Evolutionary conservation across 139 green algal species (phyloP).

Genomic region (Tetratostichococcus sp.): DNA sequence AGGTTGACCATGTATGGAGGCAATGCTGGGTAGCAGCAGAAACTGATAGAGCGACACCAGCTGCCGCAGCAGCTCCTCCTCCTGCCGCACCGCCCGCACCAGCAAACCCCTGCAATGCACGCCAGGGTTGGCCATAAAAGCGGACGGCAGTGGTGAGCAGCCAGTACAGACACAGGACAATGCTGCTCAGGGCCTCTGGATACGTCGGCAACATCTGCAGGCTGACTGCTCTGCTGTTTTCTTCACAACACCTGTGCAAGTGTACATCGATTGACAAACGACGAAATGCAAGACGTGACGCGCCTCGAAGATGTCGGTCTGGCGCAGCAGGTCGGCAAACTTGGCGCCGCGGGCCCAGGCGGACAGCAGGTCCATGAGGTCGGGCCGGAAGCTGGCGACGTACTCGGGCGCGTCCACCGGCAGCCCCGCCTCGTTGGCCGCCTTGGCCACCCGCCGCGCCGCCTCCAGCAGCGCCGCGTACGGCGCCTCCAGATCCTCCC

Average conservation of each 20-base stretch:
- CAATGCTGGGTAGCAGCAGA: too few relatives aligned
- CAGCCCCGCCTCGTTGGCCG: conserved; percentile 51
- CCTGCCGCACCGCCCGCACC: conserved; percentile 63
- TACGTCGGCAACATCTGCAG: too few relatives aligned
- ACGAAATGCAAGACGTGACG: too few relatives aligned
- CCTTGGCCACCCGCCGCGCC: conserved; percentile 39
- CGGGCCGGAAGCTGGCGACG: conserved; percentile 59
- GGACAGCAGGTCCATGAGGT: conserved; percentile 65
- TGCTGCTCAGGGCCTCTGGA: too few relatives aligned
- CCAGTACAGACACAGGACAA: too few relatives aligned
- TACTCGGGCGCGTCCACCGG: conserved; percentile 59
- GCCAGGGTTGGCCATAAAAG: too few relatives aligned
- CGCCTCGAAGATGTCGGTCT: conserved; percentile 65
- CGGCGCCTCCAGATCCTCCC: conserved; percentile 42
- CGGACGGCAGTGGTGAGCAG: too few relatives aligned
- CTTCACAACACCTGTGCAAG: too few relatives aligned
- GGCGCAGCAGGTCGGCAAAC: conserved; percentile 56
- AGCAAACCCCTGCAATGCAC: conserved; percentile 61
- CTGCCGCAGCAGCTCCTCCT: conserved; percentile 79
- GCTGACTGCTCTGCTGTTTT: too few relatives aligned
- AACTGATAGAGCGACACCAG: conserved; percentile 13
- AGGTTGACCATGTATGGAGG: not conserved
- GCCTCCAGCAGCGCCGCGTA: conserved; percentile 46
- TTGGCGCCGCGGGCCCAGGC: conserved; percentile 57
- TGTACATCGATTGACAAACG: too few relatives aligned